Evolutionary conservation across 78 protist genomes (phyloP), one percentile per base, ranked within the genome.

Genomic region (Cavenderia fasciculata): DNA sequence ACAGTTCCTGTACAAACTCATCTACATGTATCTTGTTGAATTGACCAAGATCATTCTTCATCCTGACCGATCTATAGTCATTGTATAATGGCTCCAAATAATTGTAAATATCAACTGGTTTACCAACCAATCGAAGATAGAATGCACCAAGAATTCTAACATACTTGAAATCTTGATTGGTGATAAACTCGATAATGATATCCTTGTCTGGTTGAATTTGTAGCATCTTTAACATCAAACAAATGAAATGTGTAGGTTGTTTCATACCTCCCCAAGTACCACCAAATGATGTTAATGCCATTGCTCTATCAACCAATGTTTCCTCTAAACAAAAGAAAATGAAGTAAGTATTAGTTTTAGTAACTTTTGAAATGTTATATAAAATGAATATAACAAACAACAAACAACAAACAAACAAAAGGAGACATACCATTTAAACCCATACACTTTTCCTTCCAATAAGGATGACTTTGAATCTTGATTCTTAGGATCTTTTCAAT

Each of bases 381-480:
- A 49, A 21, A 11, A 43, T 72, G 23, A 5, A 82, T 34, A 4
- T 25, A 19, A 21, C 52, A 23, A 6, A 41, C 1, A 1, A 16
- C 1, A 33, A 31, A 23, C 36, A 33, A 25, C 19, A 34, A 34
- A 3, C 18, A 34, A 51, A 65, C 33, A 1, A 8, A 49, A 3
- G 62, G 33, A 0, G 25, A 62, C 85, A 4, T 47, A 89, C 95
- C 95, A 6, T 86, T 86, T 27, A 98, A 93, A 19, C 95, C 99
- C 43, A 98, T 97, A 86, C 99, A 98, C 40, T 97, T 96, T 62
- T 98, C 99, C 74, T 98, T 98, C 99, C 99, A 98, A 73, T 96
- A 98, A 1, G 61, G 68, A 19, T 84, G 43, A 29, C 85, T 85
- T 52, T 89, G 87, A 27, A 98, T 98, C 44, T 96, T 87, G 8